These are phyloP conservation scores for Colletotrichum kahawae DNA, from an alignment of 2,329 filamentous ascomycete species.

Conservation along the genomic window DNA sequence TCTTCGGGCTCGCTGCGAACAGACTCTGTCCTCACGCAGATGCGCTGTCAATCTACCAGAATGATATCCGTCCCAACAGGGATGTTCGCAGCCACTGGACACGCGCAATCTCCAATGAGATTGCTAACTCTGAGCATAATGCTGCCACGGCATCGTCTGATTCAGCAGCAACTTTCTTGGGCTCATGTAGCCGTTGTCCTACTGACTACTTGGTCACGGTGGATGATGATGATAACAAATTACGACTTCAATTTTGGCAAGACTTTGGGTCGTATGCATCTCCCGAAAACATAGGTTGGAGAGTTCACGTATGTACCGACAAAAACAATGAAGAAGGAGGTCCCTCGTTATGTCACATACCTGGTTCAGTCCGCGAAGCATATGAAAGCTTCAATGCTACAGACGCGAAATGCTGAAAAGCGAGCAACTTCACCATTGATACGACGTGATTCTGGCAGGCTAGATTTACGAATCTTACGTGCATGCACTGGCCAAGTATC, in stretches of 20 bases:
- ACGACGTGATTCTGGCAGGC: accelerated
- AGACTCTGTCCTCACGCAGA: not conserved
- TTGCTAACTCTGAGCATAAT: not conserved
- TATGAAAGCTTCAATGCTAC: not conserved
- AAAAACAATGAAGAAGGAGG: accelerated
- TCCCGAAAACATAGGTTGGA: not conserved
- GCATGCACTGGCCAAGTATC: not conserved
- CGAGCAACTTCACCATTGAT: not conserved
- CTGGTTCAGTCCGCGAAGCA: not conserved
- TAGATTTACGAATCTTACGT: accelerated
- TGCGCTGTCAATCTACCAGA: not conserved
- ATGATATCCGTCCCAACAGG: not conserved
- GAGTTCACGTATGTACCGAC: not conserved
- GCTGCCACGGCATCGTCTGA: not conserved
- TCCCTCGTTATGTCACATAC: not conserved
- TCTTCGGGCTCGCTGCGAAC: accelerated
- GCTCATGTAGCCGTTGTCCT: not conserved
- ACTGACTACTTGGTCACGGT: not conserved
- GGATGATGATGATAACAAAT: not conserved
- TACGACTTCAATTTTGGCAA: not conserved
- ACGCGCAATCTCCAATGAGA: not conserved
- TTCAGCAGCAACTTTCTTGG: not conserved
- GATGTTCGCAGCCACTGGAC: not conserved
- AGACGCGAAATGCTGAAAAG: not conserved
- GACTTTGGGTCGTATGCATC: not conserved